These are phyloP conservation scores for Penicillium steckii DNA, from an alignment of 495 filamentous ascomycete species.

Conservation along the genomic window DNA sequence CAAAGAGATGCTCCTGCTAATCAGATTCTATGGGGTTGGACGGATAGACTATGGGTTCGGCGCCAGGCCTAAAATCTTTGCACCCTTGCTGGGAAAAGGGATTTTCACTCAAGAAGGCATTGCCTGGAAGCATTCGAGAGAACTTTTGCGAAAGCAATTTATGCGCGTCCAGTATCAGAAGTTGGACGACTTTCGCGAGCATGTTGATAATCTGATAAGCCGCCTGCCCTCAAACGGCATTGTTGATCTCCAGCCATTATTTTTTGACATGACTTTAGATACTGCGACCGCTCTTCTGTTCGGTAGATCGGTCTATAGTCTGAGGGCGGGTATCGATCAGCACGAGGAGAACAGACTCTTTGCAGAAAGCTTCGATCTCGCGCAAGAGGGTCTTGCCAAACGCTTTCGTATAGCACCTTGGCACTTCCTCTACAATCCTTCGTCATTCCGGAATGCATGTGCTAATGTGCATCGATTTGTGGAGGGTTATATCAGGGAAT, in stretches of 20 bases:
- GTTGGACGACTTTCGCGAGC: conserved; percentile 29
- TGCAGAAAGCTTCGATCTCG: conserved; percentile 42
- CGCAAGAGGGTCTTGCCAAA: conserved; percentile 44
- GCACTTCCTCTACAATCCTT: conserved; percentile 46
- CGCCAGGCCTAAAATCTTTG: not conserved
- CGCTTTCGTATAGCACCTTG: conserved; percentile 43
- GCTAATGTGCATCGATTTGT: conserved; percentile 42
- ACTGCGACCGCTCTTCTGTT: conserved; percentile 50
- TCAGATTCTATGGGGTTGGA: conserved; percentile 25
- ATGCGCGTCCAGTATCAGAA: conserved; percentile 22
- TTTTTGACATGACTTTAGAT: conserved; percentile 51
- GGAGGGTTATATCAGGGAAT: conserved; percentile 27
- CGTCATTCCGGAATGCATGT: conserved; percentile 42
- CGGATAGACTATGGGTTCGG: conserved; percentile 3
- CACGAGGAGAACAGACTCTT: conserved; percentile 20
- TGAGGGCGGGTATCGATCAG: conserved; percentile 5
- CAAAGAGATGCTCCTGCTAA: not conserved
- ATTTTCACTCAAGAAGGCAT: conserved; percentile 56
- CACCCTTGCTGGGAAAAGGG: conserved; percentile 35
- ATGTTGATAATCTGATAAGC: conserved; percentile 38
- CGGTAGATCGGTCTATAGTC: conserved; percentile 33
- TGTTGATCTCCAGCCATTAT: conserved; percentile 49
- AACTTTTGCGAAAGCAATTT: conserved; percentile 39
- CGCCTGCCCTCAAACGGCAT: conserved; percentile 17
- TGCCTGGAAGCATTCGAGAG: conserved; percentile 53